Conservation (phyloP, 202 grass and related monocot species). For the Zizania palustris region DNA sequence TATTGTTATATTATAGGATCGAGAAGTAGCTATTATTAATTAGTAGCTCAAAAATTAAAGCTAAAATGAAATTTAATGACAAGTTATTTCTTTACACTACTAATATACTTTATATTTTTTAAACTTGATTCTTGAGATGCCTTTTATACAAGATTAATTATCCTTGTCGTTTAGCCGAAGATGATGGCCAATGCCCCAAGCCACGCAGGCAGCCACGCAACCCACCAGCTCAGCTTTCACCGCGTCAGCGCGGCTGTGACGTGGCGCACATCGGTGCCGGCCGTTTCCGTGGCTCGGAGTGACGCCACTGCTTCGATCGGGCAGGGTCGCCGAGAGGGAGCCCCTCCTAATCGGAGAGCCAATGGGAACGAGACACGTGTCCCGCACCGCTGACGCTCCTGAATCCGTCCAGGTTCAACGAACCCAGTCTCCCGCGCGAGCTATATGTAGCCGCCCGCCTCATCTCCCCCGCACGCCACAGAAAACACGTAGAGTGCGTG, state of each 20-base stretch:
- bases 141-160: no score
- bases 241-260: neutral
- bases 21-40: no score
- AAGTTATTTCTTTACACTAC: no score
- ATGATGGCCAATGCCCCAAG: no score
- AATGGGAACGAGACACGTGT: conserved; percentile 35
- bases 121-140: no score
- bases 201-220: conserved; percentile 33
- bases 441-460: conserved; percentile 30
- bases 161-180: no score
- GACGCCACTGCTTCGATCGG: conserved; percentile 67
- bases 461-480: conserved; percentile 40
- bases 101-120: no score
- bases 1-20: no score
- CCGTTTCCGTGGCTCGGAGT: conserved; percentile 19
- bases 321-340: conserved; percentile 3
- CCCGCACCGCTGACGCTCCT: neutral
- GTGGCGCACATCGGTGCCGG: conserved; percentile 2
- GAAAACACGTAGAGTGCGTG: conserved; percentile 26
- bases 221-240: conserved; percentile 10
- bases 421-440: conserved; percentile 30
- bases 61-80: no score
- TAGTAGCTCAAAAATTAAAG: no score
- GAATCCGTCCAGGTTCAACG: conserved; percentile 64
- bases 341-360: neutral